Conservation (phyloP, 139 green algal species). For the Chlorella sp. region DNA sequence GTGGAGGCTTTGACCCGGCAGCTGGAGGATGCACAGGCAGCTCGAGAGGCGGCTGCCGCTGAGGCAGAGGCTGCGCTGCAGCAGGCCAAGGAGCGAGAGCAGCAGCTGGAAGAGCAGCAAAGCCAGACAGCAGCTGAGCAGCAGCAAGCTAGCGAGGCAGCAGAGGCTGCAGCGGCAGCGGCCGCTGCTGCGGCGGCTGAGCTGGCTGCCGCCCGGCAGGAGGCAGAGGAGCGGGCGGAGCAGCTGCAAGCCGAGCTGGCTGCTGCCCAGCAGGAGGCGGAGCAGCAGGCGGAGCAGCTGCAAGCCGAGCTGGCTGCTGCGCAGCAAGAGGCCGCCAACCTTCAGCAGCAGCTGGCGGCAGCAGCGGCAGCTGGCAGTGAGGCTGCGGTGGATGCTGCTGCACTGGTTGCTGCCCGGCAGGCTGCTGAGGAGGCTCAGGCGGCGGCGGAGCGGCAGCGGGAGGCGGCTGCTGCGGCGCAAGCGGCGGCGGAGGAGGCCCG, state of each 20-base stretch:
- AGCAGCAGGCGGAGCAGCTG: too few species aligned
- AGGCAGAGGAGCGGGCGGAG: not conserved
- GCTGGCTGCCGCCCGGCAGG: not conserved
- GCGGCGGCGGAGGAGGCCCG: not conserved
- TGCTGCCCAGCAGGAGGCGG: not conserved
- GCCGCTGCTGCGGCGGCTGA: too few species aligned
- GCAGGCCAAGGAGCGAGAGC: not conserved
- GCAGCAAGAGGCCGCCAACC: too few species aligned
- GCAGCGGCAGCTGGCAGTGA: constrained; percentile 1
- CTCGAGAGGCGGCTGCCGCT: not conserved
- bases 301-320: too few species aligned
- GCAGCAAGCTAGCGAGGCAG: not conserved
- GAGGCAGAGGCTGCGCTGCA: not conserved
- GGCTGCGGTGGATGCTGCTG: constrained; percentile 8
- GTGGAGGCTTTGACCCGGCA: not conserved
- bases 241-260: not conserved
- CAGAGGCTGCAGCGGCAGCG: too few species aligned
- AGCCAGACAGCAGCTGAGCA: not conserved
- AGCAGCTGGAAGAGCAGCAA: constrained; percentile 5
- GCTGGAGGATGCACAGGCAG: not conserved
- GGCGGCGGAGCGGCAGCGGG: not conserved
- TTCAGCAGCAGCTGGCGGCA: not conserved
- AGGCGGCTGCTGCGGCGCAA: not conserved
- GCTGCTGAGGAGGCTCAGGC: not conserved
- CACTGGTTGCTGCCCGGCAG: constrained; percentile 1